phyloP scores from a whole-genome alignment of 768 basidiomycete species.

The Naganishia friedmannii region DNA sequence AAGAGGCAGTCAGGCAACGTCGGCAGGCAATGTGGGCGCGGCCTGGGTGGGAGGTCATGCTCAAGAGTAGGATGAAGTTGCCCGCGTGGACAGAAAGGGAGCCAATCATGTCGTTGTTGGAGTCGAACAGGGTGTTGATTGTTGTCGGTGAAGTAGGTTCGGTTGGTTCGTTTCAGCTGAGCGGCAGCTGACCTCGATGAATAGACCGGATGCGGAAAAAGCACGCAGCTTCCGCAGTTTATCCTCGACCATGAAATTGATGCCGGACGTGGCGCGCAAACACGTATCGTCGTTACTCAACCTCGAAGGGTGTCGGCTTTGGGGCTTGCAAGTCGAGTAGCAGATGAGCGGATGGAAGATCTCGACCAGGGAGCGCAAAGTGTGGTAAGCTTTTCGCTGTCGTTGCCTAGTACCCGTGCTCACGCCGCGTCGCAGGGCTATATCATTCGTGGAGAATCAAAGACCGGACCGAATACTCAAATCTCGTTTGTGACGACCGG shows the following conservation, averaged over 20 bases:
- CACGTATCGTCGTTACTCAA: constrained; percentile 80
- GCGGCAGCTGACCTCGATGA: background rate
- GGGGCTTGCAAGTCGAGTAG: constrained; percentile 81
- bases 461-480: constrained; percentile 63
- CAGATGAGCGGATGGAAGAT: constrained; percentile 62
- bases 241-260: constrained; percentile 78
- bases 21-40: constrained; percentile 58
- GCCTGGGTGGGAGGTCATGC: constrained; percentile 61
- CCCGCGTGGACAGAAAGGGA: constrained; percentile 73
- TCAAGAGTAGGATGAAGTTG: constrained; percentile 61
- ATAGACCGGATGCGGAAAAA: constrained; percentile 72
- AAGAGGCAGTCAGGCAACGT: constrained; percentile 50
- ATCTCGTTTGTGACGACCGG: constrained; percentile 86
- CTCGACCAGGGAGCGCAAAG: constrained; percentile 61
- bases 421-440: constrained; percentile 63
- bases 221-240: constrained; percentile 73
- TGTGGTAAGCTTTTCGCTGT: constrained; percentile 26
- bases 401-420: background rate
- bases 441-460: constrained; percentile 81
- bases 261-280: constrained; percentile 61
- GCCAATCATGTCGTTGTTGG: constrained; percentile 63
- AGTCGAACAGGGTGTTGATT: constrained; percentile 66
- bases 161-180: background rate
- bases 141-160: constrained; percentile 79
- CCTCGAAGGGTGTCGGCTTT: constrained; percentile 85